phyloP scores from a whole-genome alignment of 805 yeast species.

The Spathaspora sp. region DNA sequence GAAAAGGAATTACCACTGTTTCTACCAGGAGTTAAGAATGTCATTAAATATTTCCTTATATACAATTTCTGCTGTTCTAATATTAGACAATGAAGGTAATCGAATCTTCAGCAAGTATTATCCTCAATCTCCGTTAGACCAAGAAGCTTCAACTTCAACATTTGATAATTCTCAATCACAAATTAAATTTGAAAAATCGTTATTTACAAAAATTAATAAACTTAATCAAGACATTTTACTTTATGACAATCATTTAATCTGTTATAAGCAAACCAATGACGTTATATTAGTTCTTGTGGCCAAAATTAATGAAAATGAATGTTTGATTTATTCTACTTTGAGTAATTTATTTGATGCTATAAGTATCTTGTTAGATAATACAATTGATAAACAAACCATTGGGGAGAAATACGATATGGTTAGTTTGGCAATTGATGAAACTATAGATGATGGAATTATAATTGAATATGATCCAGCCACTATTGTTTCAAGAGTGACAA shows the following conservation, averaged over 20 bases:
- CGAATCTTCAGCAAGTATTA: slow-evolving; percentile 85
- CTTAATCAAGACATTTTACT: slow-evolving; percentile 77
- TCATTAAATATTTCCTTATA: slow-evolving; percentile 63
- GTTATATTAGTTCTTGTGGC: slow-evolving; percentile 70
- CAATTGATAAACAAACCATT: slow-evolving; percentile 74
- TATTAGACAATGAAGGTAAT: slow-evolving; percentile 78
- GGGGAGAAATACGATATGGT: slow-evolving; percentile 84
- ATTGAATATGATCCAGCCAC: slow-evolving; percentile 85
- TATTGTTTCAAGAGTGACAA: slow-evolving; percentile 88
- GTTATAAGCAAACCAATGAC: slow-evolving; percentile 85
- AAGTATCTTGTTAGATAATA: slow-evolving; percentile 64
- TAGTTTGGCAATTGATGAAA: slow-evolving; percentile 83
- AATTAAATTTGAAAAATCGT: slow-evolving; percentile 65
- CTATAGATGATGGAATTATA: slow-evolving; percentile 89
- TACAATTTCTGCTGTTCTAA: slow-evolving; percentile 73
- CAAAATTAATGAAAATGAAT: slow-evolving; percentile 79
- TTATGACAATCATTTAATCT: slow-evolving; percentile 72
- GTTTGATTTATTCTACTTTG: slow-evolving; percentile 69
- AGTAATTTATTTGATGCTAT: slow-evolving; percentile 78
- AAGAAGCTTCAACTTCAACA: background rate
- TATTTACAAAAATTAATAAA: slow-evolving; percentile 75
- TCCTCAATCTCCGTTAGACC: slow-evolving; percentile 43
- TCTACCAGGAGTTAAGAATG: slow-evolving; percentile 16
- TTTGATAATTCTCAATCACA: slow-evolving; percentile 51
- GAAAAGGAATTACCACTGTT: background rate